A percentile compares a stretch with the other conserved stretches of the same genome.
Conservation (phyloP, 2,329 filamentous ascomycete genomes). For the Ophiocordyceps australis region DNA sequence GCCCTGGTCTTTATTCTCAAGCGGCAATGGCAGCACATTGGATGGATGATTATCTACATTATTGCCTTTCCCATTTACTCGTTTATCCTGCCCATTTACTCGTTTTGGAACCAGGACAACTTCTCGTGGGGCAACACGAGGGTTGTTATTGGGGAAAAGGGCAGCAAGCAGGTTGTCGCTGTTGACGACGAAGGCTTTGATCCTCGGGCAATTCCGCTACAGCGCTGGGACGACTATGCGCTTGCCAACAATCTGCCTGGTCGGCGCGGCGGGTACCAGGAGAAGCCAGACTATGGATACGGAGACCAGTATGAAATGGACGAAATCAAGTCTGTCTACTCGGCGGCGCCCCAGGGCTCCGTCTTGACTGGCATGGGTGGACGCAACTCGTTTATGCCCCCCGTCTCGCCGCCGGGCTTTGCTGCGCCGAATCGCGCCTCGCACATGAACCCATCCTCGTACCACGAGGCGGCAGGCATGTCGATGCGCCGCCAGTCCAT, state of each 20-base stretch:
- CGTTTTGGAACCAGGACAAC: conserved; percentile 99
- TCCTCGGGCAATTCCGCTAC: conserved; percentile 79
- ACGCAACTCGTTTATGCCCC: conserved; percentile 62
- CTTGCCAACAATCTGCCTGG: conserved; percentile 73
- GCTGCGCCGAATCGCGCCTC: conserved; percentile 31
- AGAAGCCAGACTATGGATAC: conserved; percentile 47
- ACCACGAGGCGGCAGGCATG: conserved; percentile 25
- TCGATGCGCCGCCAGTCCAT: conserved; percentile 51
- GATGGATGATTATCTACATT: conserved; percentile 99
- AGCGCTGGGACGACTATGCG: conserved; percentile 96
- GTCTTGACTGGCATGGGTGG: conserved; percentile 70
- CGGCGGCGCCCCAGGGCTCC: conserved; percentile 74
- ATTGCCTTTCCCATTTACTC: conserved; percentile 91
- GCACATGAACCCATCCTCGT: conserved; percentile 24
- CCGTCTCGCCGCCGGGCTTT: conserved; percentile 60
- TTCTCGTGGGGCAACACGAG: conserved; percentile 98
- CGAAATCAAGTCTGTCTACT: conserved; percentile 93
- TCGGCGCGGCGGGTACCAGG: conserved; percentile 54
- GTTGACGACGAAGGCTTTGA: conserved; percentile 76
- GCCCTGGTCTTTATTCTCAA: conserved; percentile 93
- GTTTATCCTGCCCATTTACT: conserved; percentile 81
- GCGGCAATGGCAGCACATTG: conserved; percentile 93
- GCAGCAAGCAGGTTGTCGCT: conserved; percentile 75
- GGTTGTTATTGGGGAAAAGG: conserved; percentile 89
- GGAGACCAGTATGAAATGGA: conserved; percentile 88